Base-by-base conservation (phyloP, 2,329 filamentous ascomycete species). In the Pezicula carpinea region DNA sequence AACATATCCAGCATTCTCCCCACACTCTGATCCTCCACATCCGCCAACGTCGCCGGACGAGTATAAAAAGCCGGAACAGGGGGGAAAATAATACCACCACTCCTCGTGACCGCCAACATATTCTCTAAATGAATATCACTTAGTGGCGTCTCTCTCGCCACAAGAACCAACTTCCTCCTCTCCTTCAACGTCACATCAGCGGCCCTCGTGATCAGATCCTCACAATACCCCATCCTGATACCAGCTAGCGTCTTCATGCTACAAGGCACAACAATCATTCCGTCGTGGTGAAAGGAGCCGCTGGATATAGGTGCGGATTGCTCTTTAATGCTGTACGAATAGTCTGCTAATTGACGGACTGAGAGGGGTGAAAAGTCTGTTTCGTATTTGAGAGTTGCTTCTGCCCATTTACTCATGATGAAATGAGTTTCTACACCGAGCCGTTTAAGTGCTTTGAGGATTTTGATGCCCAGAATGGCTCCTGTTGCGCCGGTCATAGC, bases 401-500 rank as follows among this genome's bases (percentile, higher is more conserved):
- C 64, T 4, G 67, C 74, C 72, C 73, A 77, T 54, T 74, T 73
- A 51, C 64, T 68, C 39, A 77, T 66, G 7, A 76, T 63, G 2
- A 73, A 63, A 48, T 74, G 70, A 0, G 72, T 75, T 57, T 76
- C 73, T 14, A 75, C 55, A n/a, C 68, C 61, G 10, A 75, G 64
- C 0, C 55, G 51, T 1, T 68, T 67, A 0, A 77, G 65, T 3
- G 63, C 59, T 6, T 64, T 58, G 4, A 76, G 67, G 0, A 67
- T 53, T 14, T 65, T 66, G 46, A 76, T 70, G 1, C 65, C 73
- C 6, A 69, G 61, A 2, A 66, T 56, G 2, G 72, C 64, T 3
- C 74, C 73, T 0, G 74, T 76, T 1, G 74, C 73, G 3, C 73
- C 74, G 2, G 74, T 76, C 36, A 77, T 69, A 17, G 65, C 74